Evolutionary conservation across 2,329 filamentous ascomycete genomes (phyloP).

Genomic region (Microsporum canis): DNA sequence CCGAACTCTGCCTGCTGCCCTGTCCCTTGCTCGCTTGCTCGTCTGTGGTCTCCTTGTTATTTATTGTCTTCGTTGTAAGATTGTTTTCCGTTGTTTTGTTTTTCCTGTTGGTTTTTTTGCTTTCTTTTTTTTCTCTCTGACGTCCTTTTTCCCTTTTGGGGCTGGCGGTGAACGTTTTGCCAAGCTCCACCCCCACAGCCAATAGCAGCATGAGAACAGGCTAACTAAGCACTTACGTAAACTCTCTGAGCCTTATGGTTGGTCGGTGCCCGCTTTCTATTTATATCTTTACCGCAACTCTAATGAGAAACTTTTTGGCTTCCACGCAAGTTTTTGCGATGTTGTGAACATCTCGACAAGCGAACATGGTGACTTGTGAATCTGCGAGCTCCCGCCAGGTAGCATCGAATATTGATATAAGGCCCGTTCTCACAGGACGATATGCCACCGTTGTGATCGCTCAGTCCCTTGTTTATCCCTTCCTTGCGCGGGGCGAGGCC

Average conservation of each 20-base stretch:
- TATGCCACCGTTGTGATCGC: neutral
- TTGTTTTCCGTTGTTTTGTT: neutral
- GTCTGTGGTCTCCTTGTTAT: neutral
- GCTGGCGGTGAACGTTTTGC: constrained; percentile 4
- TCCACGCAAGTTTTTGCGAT: neutral
- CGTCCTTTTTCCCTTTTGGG: constrained; percentile 4
- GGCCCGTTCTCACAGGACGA: neutral
- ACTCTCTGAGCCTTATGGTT: neutral
- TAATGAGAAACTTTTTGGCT: neutral
- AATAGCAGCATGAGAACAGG: neutral
- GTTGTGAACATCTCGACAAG: neutral
- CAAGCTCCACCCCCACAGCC: neutral
- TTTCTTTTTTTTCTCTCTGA: neutral
- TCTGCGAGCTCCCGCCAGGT: neutral
- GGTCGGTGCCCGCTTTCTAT: neutral
- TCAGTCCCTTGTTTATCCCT: neutral
- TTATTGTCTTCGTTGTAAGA: neutral
- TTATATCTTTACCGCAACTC: constrained; percentile 6
- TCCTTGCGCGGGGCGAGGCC: neutral
- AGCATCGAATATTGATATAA: neutral
- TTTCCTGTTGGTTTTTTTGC: neutral
- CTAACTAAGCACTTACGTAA: neutral
- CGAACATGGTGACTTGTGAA: neutral
- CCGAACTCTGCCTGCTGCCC: constrained; percentile 1
- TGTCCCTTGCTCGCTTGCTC: constrained; percentile 1